Percentiles rank a stretch among this genome's conserved stretches.
Conservation (phyloP, 306 rosid genomes). For the Begonia fuchsioides region DNA sequence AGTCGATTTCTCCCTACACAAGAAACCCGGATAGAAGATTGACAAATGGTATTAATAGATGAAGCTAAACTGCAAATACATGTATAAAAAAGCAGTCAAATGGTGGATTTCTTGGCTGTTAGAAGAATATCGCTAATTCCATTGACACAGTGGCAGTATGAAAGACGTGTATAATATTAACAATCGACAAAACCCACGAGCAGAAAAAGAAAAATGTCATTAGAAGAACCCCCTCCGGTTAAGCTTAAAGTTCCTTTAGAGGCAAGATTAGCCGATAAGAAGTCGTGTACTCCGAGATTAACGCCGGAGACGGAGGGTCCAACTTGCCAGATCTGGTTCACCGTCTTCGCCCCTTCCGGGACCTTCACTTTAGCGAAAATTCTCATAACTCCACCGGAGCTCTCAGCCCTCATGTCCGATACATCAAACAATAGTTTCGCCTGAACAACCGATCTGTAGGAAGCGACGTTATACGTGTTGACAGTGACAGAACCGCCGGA, state of each 20-base stretch:
- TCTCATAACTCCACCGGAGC: constrained; percentile 9
- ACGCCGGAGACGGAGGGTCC: constrained; percentile 9
- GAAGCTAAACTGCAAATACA: no score
- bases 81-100: no score
- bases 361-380: constrained; percentile 32
- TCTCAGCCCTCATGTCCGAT: constrained; percentile 16
- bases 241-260: constrained; percentile 20
- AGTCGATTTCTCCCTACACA: no score
- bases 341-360: constrained; percentile 18
- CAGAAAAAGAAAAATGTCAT: no score
- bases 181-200: no score
- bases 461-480: constrained; percentile 21
- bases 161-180: no score
- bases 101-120: no score
- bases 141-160: no score
- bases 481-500: constrained; percentile 1
- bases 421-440: constrained; percentile 15
- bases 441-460: background rate
- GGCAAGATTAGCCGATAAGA: background rate
- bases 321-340: no score
- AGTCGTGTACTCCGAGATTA: background rate
- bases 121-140: no score
- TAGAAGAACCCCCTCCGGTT: constrained; percentile 17
- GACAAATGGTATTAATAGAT: no score
- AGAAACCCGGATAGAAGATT: no score